Evolutionary conservation across 2,329 filamentous ascomycete species (phyloP).

Genomic region (Phaeosphaeria sp.): DNA sequence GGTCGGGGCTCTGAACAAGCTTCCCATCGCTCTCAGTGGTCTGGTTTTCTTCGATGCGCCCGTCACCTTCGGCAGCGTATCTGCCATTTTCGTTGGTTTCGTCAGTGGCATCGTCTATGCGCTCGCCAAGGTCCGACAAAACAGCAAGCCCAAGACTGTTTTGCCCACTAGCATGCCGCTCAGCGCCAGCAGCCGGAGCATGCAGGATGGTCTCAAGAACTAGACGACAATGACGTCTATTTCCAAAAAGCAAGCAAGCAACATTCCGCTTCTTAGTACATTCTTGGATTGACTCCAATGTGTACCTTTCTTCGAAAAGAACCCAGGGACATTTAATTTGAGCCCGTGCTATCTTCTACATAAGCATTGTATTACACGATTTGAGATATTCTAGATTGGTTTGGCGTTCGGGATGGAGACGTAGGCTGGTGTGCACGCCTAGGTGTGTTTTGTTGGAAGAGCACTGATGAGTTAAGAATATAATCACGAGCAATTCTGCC

Average conservation of each 20-base stretch:
- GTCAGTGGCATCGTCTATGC: conserved; percentile 91
- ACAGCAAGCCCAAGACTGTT: conserved; percentile 68
- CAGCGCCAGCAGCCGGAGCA: conserved; percentile 91
- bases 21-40: conserved; percentile 90
- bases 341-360: conserved; percentile 26
- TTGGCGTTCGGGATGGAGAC: conserved; percentile 23
- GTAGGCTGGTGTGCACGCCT: conserved; percentile 1
- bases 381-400: conserved; percentile 29
- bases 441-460: background rate
- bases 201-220: conserved; percentile 78
- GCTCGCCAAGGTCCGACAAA: conserved; percentile 83
- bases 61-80: conserved; percentile 88
- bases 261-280: conserved; percentile 13
- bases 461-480: conserved; percentile 1
- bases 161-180: conserved; percentile 73
- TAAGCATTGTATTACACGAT: conserved; percentile 21
- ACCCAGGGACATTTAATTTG: conserved; percentile 19
- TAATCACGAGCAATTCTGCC: conserved; percentile 1
- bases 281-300: conserved; percentile 28
- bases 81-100: conserved; percentile 90
- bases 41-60: conserved; percentile 95
- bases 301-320: conserved; percentile 12
- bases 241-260: conserved; percentile 9
- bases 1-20: conserved; percentile 97
- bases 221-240: conserved; percentile 16